Base-by-base conservation (phyloP, 805 yeast genomes). In the Saturnispora galanensis region DNA sequence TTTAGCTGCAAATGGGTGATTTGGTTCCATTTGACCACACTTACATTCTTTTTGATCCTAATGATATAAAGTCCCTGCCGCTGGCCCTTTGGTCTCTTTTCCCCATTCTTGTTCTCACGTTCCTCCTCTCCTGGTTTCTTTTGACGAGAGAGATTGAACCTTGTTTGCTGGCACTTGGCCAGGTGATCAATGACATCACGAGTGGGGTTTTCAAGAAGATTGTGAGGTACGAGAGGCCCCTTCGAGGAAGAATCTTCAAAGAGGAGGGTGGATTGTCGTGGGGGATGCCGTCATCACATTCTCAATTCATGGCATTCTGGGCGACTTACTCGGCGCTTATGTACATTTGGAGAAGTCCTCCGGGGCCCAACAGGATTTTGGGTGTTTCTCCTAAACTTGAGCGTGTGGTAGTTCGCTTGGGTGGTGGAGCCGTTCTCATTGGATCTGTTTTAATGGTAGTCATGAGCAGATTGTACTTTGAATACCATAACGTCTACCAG, bases 241-340 rank as follows among this genome's bases (percentile, higher is more conserved):
- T 47, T 2, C 47, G 46, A 21, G 65, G 65, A 3, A 70, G 83
- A 50, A 53, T 60, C 2, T 60, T 58, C 44, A 60, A 60, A 41
- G 40, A 50, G 15, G 58, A 56, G 28, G 58, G 63, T 10, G 51
- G 53, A 1, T 50, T 60, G 18, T 79, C 83, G 1, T 88, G 81
- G 59, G 98, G 98, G 0, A 90, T 90, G 97, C 98, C 98, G 0
- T 79, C 89, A 43, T 96, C 98, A 1, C 98, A 90, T 63, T 79
- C 96, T 0, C 98, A 90, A 64, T 93, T 89, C 62, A 84, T 90
- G 88, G 94, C 95, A 2, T 93, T 79, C 58, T 79, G 83, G 50
- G 72, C 77, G n/a, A 66, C 73, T 7, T 84, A 79, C 57, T 65
- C 71, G 49, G 53, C 69, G 2, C 68, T 83, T 47, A 65, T 68